Percentiles rank a stretch among this genome's conserved stretches.
phyloP scores from a whole-genome alignment of 2,329 filamentous ascomycete species.

The Beauveria sp. region DNA sequence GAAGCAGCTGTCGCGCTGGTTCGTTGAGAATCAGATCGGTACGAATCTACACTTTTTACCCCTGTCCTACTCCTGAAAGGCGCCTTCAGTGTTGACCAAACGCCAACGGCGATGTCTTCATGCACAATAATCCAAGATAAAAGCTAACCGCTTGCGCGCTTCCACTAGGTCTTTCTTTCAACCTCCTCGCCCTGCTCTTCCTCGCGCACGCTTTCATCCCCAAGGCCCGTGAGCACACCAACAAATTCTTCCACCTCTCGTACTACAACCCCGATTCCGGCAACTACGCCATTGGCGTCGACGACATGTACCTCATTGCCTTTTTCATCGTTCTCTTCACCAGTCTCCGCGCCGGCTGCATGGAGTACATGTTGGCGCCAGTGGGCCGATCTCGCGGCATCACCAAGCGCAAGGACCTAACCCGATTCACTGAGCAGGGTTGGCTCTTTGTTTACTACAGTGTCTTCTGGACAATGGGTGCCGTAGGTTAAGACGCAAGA shows the following conservation, averaged over 20 bases:
- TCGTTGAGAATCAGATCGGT: constrained; percentile 77
- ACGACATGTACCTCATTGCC: constrained; percentile 70
- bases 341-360: constrained; percentile 70
- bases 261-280: constrained; percentile 66
- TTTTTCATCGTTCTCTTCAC: constrained; percentile 82
- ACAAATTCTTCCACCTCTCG: constrained; percentile 80
- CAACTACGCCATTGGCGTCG: constrained; percentile 66
- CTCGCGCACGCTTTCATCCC: constrained; percentile 79
- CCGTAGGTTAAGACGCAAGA: constrained; percentile 50
- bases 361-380: constrained; percentile 82
- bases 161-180: constrained; percentile 64
- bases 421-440: constrained; percentile 87
- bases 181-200: constrained; percentile 74
- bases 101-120: background rate
- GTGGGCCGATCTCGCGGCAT: constrained; percentile 67
- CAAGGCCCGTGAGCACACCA: constrained; percentile 67
- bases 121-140: background rate
- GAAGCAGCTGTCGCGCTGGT: constrained; percentile 57
- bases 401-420: constrained; percentile 64
- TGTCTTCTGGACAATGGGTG: constrained; percentile 73
- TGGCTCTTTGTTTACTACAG: constrained; percentile 83
- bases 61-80: constrained; percentile 1
- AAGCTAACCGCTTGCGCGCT: constrained; percentile 17
- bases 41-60: constrained; percentile 27
- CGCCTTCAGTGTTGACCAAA: background rate